These are phyloP conservation scores for Ambrosia artemisiifolia DNA, from an alignment of 129 eudicot genomes.

Conservation along the genomic window DNA sequence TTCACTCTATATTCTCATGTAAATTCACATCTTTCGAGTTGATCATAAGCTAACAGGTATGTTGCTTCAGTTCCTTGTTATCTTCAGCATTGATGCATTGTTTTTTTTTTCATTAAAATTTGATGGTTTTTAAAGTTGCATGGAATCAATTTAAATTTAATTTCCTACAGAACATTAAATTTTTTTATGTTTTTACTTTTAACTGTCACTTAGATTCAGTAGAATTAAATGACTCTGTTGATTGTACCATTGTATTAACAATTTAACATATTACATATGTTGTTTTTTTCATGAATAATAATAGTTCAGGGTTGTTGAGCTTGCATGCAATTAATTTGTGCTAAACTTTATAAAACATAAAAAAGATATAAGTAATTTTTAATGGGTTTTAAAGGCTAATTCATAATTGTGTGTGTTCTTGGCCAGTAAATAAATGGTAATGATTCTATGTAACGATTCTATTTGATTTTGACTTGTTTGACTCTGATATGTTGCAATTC, in stretches of 20 bases:
- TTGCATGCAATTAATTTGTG: not conserved
- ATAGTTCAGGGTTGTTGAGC: not conserved
- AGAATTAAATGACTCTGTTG: not conserved
- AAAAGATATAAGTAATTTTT: not conserved
- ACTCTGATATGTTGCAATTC: not conserved
- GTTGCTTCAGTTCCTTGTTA: not conserved
- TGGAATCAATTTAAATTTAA: conserved; percentile 3
- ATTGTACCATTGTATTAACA: too few relatives aligned
- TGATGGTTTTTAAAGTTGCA: not conserved
- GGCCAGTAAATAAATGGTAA: too few relatives aligned
- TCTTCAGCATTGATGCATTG: not conserved
- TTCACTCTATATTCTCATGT: conserved; percentile 2
- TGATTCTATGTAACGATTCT: not conserved
- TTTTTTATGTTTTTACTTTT: not conserved
- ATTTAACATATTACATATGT: not conserved
- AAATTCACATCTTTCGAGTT: conserved; percentile 6
- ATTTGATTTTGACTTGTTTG: conserved; percentile 10
- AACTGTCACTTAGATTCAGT: not conserved
- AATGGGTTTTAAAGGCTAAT: too few relatives aligned
- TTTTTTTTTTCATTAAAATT: not conserved
- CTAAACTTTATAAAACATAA: not conserved
- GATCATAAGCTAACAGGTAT: conserved; percentile 22
- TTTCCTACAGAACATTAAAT: not conserved
- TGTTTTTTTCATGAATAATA: not conserved
- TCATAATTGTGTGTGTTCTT: too few relatives aligned